Base-by-base conservation (phyloP, 2,329 filamentous ascomycete genomes). In the Aspergillus nomiae region DNA sequence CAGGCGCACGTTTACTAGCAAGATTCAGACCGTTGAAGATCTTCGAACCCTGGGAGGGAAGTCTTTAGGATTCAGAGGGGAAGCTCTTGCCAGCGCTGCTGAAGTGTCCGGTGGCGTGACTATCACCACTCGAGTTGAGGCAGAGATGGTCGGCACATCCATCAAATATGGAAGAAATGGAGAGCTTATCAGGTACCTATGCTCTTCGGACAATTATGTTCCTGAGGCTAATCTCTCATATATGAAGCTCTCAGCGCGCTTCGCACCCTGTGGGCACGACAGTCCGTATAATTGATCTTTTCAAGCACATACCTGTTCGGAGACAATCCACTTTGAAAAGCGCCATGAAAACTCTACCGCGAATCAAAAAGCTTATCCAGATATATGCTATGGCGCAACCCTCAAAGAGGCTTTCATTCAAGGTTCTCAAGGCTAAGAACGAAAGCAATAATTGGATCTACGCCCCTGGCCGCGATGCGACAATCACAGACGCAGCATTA, bases 61-160 rank as follows among this genome's bases (percentile, higher is more conserved):
- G 19, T 86, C 82, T 50, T 78, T 90, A 14, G 88, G 88, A 3
- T 90, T 90, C 69, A 80, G 88, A 58, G 88, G 88, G 19, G 86
- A 89, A 73, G 88, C 88, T 3, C 76, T 90, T 63, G 85, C 87
- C 2, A 89, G 86, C 70, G 80, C 85, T 59, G 85, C 85, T 12
- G 86, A 88, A 67, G 80, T 89, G 75, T 86, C 84, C 61, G 81
- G 83, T 5, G 70, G 73, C 2, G 63, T 90, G 50, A 76, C 71
- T 1, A 77, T 90, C 50, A 86, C 80, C 14, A 90, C 88, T 3
- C 80, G 86, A 56, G 79, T 86, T 36, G 84, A 86, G 64, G 82
- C 83, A 2, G 87, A 90, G 68, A 71, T 78, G 16, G 83, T 85
- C 30, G 88, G 82, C 8, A 79, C 80, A 7, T 77, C 73, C 36